A percentile compares a stretch with the other conserved stretches of the same genome.
Conservation (phyloP, 306 rosid species). For the Fragaria vesca region DNA sequence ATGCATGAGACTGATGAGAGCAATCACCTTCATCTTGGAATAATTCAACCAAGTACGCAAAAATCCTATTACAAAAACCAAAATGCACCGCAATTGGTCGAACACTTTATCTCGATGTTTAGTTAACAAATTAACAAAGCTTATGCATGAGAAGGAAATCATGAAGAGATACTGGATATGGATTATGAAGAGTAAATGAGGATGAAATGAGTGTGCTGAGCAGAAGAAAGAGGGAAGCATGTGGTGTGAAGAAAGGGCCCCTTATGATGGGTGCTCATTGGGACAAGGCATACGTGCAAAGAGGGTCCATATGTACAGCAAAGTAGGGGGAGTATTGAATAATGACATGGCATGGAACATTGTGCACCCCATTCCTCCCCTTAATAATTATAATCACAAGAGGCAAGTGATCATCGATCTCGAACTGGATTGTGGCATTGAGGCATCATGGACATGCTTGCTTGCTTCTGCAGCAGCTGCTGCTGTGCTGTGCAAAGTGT, state of each 20-base stretch:
- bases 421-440: background rate
- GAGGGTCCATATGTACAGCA: slow-evolving; percentile 16
- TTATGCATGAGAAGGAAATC: background rate
- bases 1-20: too few relatives aligned
- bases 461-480: background rate
- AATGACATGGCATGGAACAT: slow-evolving; percentile 29
- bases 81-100: too few relatives aligned
- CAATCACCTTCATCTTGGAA: background rate
- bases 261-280: slow-evolving; percentile 22
- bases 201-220: background rate
- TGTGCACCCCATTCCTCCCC: slow-evolving; percentile 31
- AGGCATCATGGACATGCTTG: background rate
- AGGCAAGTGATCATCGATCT: background rate
- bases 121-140: background rate
- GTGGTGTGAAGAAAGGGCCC: slow-evolving; percentile 7
- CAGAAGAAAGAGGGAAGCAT: slow-evolving; percentile 2
- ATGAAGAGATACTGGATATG: background rate
- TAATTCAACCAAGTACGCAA: too few relatives aligned
- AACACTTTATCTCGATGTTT: background rate
- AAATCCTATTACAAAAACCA: too few relatives aligned
- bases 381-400: slow-evolving; percentile 22
- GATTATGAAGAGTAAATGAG: background rate
- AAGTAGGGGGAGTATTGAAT: slow-evolving; percentile 20
- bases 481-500: background rate
- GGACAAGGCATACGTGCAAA: slow-evolving; percentile 26